Evolutionary conservation across 2,329 filamentous ascomycete genomes (phyloP).

Genomic region (Aspergillus quadrilineatus): DNA sequence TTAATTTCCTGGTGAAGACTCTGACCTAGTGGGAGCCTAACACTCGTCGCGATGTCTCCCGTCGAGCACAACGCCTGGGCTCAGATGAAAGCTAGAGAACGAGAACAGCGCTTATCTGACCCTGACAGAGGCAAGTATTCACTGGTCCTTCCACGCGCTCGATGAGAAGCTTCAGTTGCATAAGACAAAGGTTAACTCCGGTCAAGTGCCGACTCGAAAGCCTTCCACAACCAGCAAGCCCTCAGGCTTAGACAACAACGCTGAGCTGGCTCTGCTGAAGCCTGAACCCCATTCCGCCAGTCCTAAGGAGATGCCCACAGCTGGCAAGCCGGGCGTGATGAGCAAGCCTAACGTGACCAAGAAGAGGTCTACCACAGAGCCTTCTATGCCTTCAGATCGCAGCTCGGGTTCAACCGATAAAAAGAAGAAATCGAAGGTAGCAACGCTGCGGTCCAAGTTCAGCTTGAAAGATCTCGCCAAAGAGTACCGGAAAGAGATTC

Average conservation of each 20-base stretch:
- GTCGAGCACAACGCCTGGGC: constrained; percentile 30
- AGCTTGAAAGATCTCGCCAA: constrained; percentile 32
- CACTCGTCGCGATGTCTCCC: constrained; percentile 15
- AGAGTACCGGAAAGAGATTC: constrained; percentile 22
- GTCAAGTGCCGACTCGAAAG: neutral
- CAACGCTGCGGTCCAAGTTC: constrained; percentile 29
- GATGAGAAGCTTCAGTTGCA: too few relatives aligned
- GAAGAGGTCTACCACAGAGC: constrained; percentile 22
- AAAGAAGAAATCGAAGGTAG: constrained; percentile 27
- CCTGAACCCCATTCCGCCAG: constrained; percentile 22
- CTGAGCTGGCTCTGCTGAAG: constrained; percentile 30
- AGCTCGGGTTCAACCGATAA: constrained; percentile 18
- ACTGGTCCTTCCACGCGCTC: neutral
- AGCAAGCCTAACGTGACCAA: constrained; percentile 10
- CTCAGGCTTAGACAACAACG: constrained; percentile 27
- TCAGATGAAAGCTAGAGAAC: constrained; percentile 21
- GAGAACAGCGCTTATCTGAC: constrained; percentile 2
- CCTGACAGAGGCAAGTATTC: constrained; percentile 13
- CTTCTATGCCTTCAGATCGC: constrained; percentile 1
- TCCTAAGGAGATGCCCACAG: constrained; percentile 2
- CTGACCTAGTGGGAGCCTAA: neutral
- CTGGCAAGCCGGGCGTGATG: neutral
- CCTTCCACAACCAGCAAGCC: constrained; percentile 17
- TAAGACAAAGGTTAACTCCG: neutral
- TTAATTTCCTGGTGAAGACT: neutral